Evolutionary conservation across 179 eudicot species (phyloP), one percentile per base, ranked within the genome.

Genomic region (Carnegiea gigantea): DNA sequence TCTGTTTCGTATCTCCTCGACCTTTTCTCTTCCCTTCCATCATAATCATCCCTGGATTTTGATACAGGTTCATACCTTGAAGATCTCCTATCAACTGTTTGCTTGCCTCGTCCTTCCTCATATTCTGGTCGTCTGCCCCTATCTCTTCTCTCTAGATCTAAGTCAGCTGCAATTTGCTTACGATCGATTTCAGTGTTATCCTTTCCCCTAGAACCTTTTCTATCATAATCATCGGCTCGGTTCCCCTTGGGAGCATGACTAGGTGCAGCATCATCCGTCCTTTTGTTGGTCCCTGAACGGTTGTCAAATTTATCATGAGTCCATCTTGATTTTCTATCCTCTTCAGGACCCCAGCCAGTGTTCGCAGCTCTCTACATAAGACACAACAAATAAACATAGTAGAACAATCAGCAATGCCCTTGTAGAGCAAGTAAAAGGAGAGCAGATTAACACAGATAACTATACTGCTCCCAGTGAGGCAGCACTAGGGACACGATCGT

Each of bases 271-370:
- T 74, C 79, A 65, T 79, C 78, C 74, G 86, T 60, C 73, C 82
- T 82, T 86, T 79, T 90, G 51, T 83, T 89, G 78, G 76, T 79
- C 60, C 76, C 87, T 73, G 71, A 53, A 28, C 85, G 85, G 75
- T 82, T 88, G 64, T 85, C 89, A 82, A 80, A 89, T 86, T 83
- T 92, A 82, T 91, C 95, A 78, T 90, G 88, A 44, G 82, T 88
- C 94, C 91, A 86, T 82, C 82, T 92, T 68, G 95, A 75, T 60
- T 54, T 88, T 82, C 86, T 89, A 75, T 90, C 90, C 85, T 92
- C 97, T 70, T 93, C 88, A 23, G 81, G 83, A 82, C 98, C 98
- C 98, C 99, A 90, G 79, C 99, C 99, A 30, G 99, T 95, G 82
- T 95, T 81, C 81, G 99, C 98, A 84, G 98, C 98, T 91, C 98